Conservation (phyloP, 495 filamentous ascomycete species). For the Copromyces sp. region DNA sequence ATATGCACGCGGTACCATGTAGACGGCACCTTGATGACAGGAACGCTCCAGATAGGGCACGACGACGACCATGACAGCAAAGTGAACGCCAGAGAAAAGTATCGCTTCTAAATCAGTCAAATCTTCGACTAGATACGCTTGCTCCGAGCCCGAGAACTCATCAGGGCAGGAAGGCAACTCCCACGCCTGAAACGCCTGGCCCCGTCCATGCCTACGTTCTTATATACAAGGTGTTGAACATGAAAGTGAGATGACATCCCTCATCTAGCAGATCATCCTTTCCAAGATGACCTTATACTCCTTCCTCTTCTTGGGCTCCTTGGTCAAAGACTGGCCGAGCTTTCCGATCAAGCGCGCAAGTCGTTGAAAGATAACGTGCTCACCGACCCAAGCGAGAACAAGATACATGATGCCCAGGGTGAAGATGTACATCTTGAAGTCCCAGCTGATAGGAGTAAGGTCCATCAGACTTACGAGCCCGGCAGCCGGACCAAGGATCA, state of each 20-base stretch:
- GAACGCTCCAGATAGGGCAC: background rate
- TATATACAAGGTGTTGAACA: background rate
- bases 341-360: constrained; percentile 60
- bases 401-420: constrained; percentile 59
- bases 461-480: constrained; percentile 73
- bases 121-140: background rate
- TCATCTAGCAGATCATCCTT: constrained; percentile 46
- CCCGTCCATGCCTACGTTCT: background rate
- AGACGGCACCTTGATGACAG: background rate
- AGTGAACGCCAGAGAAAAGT: background rate
- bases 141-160: background rate
- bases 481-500: constrained; percentile 61
- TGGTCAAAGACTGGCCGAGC: constrained; percentile 43
- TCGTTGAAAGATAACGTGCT: constrained; percentile 57
- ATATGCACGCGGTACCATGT: background rate
- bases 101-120: background rate
- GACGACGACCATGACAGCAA: background rate
- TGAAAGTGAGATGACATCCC: background rate
- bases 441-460: constrained; percentile 59
- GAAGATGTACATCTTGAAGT: constrained; percentile 64
- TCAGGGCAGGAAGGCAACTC: background rate
- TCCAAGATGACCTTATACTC: constrained; percentile 75
- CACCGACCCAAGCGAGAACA: constrained; percentile 53
- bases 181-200: background rate
- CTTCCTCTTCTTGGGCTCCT: constrained; percentile 64